phyloP scores from a whole-genome alignment of 768 basidiomycete species.

The Mycena vitilis region DNA sequence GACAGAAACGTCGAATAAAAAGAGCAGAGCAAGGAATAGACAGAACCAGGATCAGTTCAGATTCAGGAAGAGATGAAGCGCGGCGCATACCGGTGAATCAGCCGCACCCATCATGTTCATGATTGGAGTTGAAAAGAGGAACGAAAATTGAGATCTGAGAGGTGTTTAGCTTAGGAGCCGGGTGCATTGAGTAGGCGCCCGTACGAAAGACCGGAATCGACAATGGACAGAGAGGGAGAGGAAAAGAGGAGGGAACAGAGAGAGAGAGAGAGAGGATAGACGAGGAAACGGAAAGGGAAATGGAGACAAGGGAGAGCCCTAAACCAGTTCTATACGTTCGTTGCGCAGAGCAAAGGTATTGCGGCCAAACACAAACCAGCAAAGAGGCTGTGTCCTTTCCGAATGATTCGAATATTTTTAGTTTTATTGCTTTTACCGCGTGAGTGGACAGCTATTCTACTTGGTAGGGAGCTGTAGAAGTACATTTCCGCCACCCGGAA shows the following conservation, averaged over 20 bases:
- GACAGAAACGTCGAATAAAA: constrained; percentile 42
- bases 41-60: constrained; percentile 46
- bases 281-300: constrained; percentile 59
- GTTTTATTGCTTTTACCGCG: no score
- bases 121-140: constrained; percentile 63
- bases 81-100: constrained; percentile 78
- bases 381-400: no score
- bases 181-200: constrained; percentile 43
- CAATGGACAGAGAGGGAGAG: constrained; percentile 55
- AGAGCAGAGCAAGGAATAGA: constrained; percentile 38
- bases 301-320: constrained; percentile 48
- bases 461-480: constrained; percentile 83
- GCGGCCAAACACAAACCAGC: neutral
- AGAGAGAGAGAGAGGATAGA: constrained; percentile 49
- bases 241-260: constrained; percentile 51
- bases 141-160: constrained; percentile 61
- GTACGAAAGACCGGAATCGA: constrained; percentile 64
- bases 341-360: constrained; percentile 28
- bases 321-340: constrained; percentile 13
- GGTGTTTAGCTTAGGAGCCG: constrained; percentile 41
- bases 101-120: constrained; percentile 84
- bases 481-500: constrained; percentile 86
- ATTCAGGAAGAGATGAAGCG: constrained; percentile 35
- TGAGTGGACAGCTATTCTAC: constrained; percentile 38
- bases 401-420: no score